phyloP scores from a whole-genome alignment of 1,139 yeast genomes.

The Hyphopichia burtonii region DNA sequence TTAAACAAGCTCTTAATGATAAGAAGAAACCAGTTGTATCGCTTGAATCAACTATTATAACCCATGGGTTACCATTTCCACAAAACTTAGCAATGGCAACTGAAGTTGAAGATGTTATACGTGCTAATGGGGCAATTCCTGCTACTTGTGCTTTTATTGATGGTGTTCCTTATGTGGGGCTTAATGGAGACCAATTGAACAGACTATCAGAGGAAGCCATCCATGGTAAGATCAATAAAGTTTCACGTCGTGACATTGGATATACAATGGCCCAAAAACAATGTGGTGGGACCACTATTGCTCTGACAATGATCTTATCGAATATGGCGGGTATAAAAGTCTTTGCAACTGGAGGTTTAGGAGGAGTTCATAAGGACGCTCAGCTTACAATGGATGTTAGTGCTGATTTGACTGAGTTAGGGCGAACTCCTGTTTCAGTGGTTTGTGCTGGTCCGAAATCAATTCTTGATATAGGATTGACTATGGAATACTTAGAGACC shows the following conservation, averaged over 20 bases:
- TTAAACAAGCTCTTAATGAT: conserved; percentile 56
- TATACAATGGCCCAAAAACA: conserved; percentile 61
- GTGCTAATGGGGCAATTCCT: conserved; percentile 70
- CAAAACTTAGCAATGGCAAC: conserved; percentile 71
- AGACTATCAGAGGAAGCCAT: conserved; percentile 44
- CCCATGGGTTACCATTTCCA: conserved; percentile 89
- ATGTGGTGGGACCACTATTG: conserved; percentile 87
- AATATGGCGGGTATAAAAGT: conserved; percentile 74
- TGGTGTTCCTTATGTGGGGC: conserved; percentile 74
- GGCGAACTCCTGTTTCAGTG: conserved; percentile 80
- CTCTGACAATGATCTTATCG: conserved; percentile 84
- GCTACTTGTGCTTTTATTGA: conserved; percentile 81
- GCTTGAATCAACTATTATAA: conserved; percentile 80
- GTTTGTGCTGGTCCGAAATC: conserved; percentile 93
- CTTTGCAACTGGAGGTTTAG: conserved; percentile 92
- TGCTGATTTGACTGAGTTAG: conserved; percentile 84
- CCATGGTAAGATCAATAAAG: conserved; percentile 46
- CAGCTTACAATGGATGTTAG: conserved; percentile 75
- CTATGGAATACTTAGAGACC: conserved; percentile 85
- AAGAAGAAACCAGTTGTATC: conserved; percentile 65
- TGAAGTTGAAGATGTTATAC: conserved; percentile 60
- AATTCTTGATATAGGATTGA: conserved; percentile 73
- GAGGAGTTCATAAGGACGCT: conserved; percentile 87
- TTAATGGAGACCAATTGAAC: conserved; percentile 45
- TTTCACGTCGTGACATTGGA: conserved; percentile 81